phyloP scores from a whole-genome alignment of 495 filamentous ascomycete genomes.

The Hapsidospora chrysogenum region DNA sequence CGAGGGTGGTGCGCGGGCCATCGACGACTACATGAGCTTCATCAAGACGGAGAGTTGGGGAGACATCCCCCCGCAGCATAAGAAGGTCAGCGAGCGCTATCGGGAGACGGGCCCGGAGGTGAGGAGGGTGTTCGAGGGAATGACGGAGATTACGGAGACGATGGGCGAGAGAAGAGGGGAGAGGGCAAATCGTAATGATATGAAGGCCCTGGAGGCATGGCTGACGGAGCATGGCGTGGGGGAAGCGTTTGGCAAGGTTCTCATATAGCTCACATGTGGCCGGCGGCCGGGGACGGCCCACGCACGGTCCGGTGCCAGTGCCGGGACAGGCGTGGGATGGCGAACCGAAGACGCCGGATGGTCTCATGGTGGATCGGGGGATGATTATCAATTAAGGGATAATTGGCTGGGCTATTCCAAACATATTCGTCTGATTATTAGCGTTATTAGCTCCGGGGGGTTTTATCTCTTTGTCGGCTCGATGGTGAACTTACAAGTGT shows the following conservation, averaged over 20 bases:
- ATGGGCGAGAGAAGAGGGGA: not conserved
- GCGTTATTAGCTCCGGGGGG: too few relatives aligned
- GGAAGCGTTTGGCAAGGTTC: not conserved
- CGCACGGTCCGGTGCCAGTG: too few relatives aligned
- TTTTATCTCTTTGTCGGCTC: too few relatives aligned
- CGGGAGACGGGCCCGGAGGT: not conserved
- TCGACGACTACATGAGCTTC: slow-evolving; percentile 3
- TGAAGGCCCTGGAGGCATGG: slow-evolving; percentile 2
- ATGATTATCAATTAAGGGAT: too few relatives aligned
- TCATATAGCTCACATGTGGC: too few relatives aligned
- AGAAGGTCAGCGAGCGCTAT: slow-evolving; percentile 2
- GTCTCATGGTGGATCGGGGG: too few relatives aligned
- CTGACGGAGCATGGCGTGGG: not conserved
- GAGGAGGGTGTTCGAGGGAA: not conserved
- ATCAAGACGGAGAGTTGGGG: slow-evolving; percentile 3
- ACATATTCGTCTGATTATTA: too few relatives aligned
- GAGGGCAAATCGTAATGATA: slow-evolving; percentile 1
- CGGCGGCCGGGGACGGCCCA: too few relatives aligned
- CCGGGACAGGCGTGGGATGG: too few relatives aligned
- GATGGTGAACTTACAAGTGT: too few relatives aligned
- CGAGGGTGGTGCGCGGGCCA: not conserved
- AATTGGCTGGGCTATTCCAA: too few relatives aligned
- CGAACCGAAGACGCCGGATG: too few relatives aligned
- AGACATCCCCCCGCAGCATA: slow-evolving; percentile 1
- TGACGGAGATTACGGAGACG: slow-evolving; percentile 1